These are phyloP conservation scores for Suillus plorans DNA, from an alignment of 768 basidiomycete genomes.

Conservation along the genomic window DNA sequence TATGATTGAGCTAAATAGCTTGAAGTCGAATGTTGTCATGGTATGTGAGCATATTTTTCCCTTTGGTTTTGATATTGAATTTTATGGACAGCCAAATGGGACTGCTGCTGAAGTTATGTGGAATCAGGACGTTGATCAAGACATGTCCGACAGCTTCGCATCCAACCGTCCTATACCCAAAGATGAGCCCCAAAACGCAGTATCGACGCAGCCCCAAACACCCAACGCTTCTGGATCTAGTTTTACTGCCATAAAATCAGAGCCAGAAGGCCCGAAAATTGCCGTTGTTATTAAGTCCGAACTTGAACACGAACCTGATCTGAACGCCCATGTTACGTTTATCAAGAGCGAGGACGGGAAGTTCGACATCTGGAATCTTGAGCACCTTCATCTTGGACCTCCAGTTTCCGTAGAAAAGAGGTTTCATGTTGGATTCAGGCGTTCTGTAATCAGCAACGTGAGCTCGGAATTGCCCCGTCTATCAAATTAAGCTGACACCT, in stretches of 20 bases:
- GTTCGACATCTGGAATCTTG: conserved; percentile 14
- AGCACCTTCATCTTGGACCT: conserved; percentile 13
- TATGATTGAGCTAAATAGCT: not conserved
- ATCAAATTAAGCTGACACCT: not conserved
- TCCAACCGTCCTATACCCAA: not conserved
- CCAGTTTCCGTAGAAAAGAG: conserved; percentile 8
- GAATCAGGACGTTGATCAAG: not conserved
- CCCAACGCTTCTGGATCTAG: not conserved
- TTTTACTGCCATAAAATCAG: not conserved
- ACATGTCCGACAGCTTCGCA: not conserved
- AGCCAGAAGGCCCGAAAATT: conserved; percentile 4
- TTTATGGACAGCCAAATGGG: not conserved
- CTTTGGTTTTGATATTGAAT: not conserved
- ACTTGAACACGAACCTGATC: not conserved
- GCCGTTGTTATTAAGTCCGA: conserved; percentile 9
- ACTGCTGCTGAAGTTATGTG: not conserved
- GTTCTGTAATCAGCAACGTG: conserved; percentile 20
- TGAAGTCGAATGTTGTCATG: not conserved
- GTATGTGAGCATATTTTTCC: not conserved
- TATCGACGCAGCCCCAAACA: not conserved
- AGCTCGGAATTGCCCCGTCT: not conserved
- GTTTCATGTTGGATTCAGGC: conserved; percentile 13
- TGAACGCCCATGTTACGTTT: conserved; percentile 6
- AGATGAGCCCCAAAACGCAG: not conserved
- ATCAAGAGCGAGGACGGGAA: conserved; percentile 12